phyloP scores from a whole-genome alignment of 306 rosid genomes.

The Casuarina equisetifolia region DNA sequence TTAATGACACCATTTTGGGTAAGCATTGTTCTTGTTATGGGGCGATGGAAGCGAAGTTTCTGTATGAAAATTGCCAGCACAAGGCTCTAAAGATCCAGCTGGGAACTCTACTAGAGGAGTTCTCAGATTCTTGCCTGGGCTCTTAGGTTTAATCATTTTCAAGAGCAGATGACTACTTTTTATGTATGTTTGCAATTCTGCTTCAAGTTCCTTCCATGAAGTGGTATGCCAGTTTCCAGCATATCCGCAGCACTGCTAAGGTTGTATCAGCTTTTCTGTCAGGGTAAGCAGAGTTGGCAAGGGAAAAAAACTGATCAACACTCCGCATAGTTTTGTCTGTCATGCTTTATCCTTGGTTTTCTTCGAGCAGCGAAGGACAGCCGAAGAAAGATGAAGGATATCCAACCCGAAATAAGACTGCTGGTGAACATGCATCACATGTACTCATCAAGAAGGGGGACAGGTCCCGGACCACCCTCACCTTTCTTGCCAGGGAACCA shows the following conservation, averaged over 20 bases:
- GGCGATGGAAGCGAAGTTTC: not conserved
- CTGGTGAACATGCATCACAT: not conserved
- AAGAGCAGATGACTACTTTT: no score
- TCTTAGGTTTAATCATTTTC: no score
- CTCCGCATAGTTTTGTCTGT: not conserved
- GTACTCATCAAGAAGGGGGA: not conserved
- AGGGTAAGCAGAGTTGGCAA: not conserved
- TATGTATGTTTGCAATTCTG: no score
- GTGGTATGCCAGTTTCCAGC: no score
- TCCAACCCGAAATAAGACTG: no score
- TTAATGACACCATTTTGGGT: not conserved
- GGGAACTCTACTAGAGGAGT: not conserved
- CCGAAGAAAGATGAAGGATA: not conserved
- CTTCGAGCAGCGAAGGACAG: not conserved
- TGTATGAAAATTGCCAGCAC: not conserved
- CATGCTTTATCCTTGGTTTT: not conserved
- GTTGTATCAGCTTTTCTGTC: not conserved
- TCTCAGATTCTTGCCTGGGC: not conserved
- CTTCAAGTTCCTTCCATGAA: no score
- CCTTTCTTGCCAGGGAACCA: no score
- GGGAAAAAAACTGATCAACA: no score
- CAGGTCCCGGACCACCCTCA: not conserved
- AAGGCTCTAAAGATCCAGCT: not conserved
- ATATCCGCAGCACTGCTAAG: no score
- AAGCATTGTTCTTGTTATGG: constrained; percentile 2